phyloP scores from a whole-genome alignment of 2,329 filamentous ascomycete genomes.

The Diaporthe sp. region DNA sequence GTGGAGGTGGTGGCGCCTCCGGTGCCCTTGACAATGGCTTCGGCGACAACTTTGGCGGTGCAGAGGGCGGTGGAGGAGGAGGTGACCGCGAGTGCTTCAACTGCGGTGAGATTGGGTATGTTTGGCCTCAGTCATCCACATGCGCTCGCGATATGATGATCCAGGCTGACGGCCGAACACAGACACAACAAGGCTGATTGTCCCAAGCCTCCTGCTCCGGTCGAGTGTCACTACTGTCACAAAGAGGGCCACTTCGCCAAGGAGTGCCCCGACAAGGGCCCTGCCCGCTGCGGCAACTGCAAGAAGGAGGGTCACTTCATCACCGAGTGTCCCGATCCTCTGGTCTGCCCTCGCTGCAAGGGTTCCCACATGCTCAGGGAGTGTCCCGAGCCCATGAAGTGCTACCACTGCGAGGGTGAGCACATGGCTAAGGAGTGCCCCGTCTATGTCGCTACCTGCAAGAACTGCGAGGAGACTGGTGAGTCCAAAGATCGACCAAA shows the following conservation, averaged over 20 bases:
- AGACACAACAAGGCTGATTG: constrained; percentile 74
- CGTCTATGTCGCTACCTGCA: constrained; percentile 63
- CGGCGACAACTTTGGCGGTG: constrained; percentile 15
- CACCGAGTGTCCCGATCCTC: constrained; percentile 68
- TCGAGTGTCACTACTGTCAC: constrained; percentile 52
- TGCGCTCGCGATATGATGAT: not conserved
- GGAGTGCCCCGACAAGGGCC: constrained; percentile 58
- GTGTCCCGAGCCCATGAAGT: constrained; percentile 54
- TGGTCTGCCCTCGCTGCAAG: constrained; percentile 54
- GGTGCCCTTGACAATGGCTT: not conserved
- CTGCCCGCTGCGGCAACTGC: constrained; percentile 51
- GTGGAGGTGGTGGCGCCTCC: constrained; percentile 3
- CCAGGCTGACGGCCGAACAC: constrained; percentile 1
- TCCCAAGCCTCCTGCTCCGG: constrained; percentile 58
- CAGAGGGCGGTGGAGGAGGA: constrained; percentile 32
- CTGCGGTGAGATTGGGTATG: constrained; percentile 64
- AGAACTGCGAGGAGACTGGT: constrained; percentile 72
- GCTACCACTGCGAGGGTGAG: constrained; percentile 58
- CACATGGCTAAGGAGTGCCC: constrained; percentile 65
- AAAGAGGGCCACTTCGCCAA: constrained; percentile 63
- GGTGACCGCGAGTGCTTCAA: constrained; percentile 65
- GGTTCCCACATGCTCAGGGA: constrained; percentile 63
- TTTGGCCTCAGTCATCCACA: constrained; percentile 36
- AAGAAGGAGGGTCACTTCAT: constrained; percentile 63
- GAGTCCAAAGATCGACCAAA: constrained; percentile 36